Base-by-base conservation (phyloP, 1,284 basidiomycete genomes). In the Stygiomarasmius scandens region DNA sequence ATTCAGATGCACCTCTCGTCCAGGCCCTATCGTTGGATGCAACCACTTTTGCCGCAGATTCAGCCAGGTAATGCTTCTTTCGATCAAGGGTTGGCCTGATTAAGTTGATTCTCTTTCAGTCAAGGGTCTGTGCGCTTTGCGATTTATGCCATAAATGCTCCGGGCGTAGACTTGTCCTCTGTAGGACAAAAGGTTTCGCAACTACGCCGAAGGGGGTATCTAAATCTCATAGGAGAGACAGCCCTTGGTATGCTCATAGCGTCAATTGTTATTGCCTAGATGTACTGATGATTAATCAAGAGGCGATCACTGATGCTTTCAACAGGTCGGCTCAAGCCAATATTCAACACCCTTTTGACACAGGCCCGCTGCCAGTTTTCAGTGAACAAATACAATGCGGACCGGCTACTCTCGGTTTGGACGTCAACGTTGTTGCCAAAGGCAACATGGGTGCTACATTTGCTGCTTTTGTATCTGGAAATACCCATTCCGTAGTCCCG, bases 1-100 rank as follows among this genome's bases (percentile, higher is more conserved):
- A 67, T 41, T 68, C 64, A 25, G 46, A 46, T 23, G 58, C 67
- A 10, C 72, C 74, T 8, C 55, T 67, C 25, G 81, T 84, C 22
- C 72, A 75, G 54, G 77, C 72, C 1, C 69, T 83, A 4, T 54
- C 66, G 3, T 62, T 85, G 8, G 76, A 79, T 60, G 79, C 76
- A 1, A 66, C 78, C 52, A 83, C 79, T 58, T 63, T 58, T 16
- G 68, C 70, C 3, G 66, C 71, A 11, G 71, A 77, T 56, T 62
- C 69, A n/a, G 59, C 65, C 20, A 64, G 65, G 73, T 72, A 63
- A 47, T 59, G n/a, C 25, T 23, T 46, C 23, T 29, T 6, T 32
- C 29, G 29, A 32, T 32, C 12, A 32, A 5, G 6, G 29, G 12
- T 32, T 12, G 6, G 5, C 14, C n/a, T 29, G 20, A 12, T 3